A percentile compares a stretch with the other conserved stretches of the same genome.
Evolutionary conservation across 768 basidiomycete genomes (phyloP).

Genomic region (Agrocybe praecox): DNA sequence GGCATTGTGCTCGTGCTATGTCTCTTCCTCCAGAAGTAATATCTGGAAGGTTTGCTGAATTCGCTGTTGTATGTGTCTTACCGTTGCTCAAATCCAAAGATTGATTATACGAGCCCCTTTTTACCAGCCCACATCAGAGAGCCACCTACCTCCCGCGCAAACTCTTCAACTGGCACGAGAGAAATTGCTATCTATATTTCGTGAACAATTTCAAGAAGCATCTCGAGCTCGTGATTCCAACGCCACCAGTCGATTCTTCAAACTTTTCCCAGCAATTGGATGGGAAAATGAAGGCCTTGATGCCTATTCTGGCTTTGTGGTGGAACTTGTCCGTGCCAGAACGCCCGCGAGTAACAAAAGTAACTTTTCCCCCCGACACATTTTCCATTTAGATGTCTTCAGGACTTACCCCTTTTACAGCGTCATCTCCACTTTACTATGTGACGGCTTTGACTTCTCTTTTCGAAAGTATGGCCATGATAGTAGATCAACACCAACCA

Average conservation of each 20-base stretch:
- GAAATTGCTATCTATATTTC: constrained; percentile 76
- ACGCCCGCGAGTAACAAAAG: constrained; percentile 83
- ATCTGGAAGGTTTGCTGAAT: constrained; percentile 83
- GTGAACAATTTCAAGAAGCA: constrained; percentile 79
- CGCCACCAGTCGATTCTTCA: constrained; percentile 92
- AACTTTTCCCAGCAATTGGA: constrained; percentile 93
- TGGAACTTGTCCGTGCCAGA: constrained; percentile 82
- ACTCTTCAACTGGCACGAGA: constrained; percentile 78
- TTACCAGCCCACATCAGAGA: constrained; percentile 85
- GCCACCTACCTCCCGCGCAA: constrained; percentile 83
- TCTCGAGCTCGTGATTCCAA: constrained; percentile 81
- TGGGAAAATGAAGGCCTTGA: constrained; percentile 92
- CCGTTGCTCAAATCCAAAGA: neutral
- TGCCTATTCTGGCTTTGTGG: constrained; percentile 91
- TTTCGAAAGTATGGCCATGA: constrained; percentile 93
- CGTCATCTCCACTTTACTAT: constrained; percentile 91
- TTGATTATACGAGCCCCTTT: neutral
- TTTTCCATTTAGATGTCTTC: constrained; percentile 1
- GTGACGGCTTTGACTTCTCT: constrained; percentile 87
- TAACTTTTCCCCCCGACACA: constrained; percentile 28
- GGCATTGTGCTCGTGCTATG: constrained; percentile 92
- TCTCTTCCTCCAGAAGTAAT: constrained; percentile 76
- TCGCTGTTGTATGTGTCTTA: constrained; percentile 71
- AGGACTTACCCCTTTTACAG: constrained; percentile 40
- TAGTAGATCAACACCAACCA: constrained; percentile 96